phyloP scores from a whole-genome alignment of 2,329 filamentous ascomycete genomes.

The Pezicula carpinea region DNA sequence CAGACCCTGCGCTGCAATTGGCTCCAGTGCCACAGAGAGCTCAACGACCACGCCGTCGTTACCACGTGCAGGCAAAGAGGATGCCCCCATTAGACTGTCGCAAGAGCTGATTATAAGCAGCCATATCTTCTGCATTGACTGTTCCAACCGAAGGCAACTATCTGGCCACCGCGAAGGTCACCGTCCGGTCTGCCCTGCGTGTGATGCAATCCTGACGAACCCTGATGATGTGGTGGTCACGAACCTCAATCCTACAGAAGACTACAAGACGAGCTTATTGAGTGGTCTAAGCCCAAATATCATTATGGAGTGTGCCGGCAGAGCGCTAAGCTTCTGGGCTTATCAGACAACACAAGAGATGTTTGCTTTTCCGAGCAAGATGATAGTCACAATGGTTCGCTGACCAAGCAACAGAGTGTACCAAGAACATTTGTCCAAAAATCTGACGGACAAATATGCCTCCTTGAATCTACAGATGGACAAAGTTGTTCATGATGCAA shows the following conservation, averaged over 20 bases:
- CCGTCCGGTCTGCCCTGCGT: constrained; percentile 67
- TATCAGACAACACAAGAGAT: constrained; percentile 85
- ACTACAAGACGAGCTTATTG: constrained; percentile 83
- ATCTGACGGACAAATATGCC: constrained; percentile 66
- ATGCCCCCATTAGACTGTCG: constrained; percentile 1
- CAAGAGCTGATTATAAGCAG: constrained; percentile 37
- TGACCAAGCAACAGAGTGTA: constrained; percentile 52
- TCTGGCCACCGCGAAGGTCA: constrained; percentile 43
- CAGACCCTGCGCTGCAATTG: constrained; percentile 73
- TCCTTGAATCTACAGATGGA: constrained; percentile 63
- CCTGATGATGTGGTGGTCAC: constrained; percentile 71
- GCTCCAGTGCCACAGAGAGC: constrained; percentile 66
- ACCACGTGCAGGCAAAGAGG: constrained; percentile 75
- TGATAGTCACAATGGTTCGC: constrained; percentile 21
- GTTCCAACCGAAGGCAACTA: constrained; percentile 63
- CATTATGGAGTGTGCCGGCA: constrained; percentile 82
- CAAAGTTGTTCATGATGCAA: constrained; percentile 69
- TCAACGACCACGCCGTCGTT: constrained; percentile 70
- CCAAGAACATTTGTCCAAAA: constrained; percentile 70
- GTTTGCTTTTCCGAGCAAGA: constrained; percentile 38
- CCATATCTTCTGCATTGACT: constrained; percentile 80
- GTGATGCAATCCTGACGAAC: constrained; percentile 60
- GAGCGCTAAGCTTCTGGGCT: constrained; percentile 77
- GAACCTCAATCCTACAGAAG: constrained; percentile 73
- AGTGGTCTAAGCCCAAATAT: constrained; percentile 75